Evolutionary conservation across 345 rosid genomes (phyloP).

Genomic region (Syzygium aqueum): DNA sequence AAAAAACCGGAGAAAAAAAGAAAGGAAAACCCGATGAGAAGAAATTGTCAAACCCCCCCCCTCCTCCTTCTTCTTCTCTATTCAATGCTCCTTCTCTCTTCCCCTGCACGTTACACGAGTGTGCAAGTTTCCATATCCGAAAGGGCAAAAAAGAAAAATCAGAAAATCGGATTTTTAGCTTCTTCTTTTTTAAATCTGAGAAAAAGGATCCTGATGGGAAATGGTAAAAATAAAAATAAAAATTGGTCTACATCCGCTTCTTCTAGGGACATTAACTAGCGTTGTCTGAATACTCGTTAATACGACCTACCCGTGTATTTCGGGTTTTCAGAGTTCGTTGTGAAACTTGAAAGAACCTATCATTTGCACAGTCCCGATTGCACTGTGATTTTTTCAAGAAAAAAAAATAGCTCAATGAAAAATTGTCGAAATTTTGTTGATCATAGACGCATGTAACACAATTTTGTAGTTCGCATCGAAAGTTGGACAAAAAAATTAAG

Average conservation of each 20-base stretch:
- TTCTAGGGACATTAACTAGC: neutral
- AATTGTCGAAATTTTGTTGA: neutral
- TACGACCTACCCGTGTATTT: neutral
- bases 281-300: neutral
- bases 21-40: neutral
- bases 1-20: neutral
- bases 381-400: neutral
- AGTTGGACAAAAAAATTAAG: neutral
- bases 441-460: neutral
- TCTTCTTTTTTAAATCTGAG: neutral
- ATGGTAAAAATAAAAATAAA: neutral
- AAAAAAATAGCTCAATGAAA: neutral
- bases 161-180: neutral
- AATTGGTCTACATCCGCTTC: neutral
- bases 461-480: neutral
- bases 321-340: no score
- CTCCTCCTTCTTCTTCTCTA: neutral
- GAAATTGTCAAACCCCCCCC: neutral
- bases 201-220: neutral
- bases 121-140: neutral
- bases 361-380: neutral
- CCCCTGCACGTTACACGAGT: neutral
- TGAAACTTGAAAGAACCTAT: neutral
- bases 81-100: neutral
- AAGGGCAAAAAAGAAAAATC: neutral